Evolutionary conservation across 2,329 filamentous ascomycete species (phyloP).

Genomic region (Pestalotiopsis sp.): DNA sequence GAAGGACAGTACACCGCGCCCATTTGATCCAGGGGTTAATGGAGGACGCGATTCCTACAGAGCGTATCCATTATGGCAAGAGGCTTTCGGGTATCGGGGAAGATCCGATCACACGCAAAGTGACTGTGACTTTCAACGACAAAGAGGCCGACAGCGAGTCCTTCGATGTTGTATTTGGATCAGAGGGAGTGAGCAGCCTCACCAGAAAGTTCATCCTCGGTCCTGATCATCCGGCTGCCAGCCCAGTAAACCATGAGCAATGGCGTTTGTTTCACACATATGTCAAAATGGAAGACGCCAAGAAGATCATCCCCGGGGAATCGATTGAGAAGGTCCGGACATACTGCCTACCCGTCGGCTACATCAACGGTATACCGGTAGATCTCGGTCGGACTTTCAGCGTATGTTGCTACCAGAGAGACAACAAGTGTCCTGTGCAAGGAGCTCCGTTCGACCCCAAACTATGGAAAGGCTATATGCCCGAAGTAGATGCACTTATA

Average conservation of each 20-base stretch:
- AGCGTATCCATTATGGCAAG: slow-evolving; percentile 11
- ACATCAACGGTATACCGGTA: slow-evolving; percentile 20
- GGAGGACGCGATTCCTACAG: slow-evolving; percentile 13
- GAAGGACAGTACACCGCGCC: slow-evolving; percentile 19
- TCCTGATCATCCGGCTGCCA: slow-evolving; percentile 9
- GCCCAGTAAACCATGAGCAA: slow-evolving; percentile 14
- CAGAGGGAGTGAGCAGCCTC: slow-evolving; percentile 15
- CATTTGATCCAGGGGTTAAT: slow-evolving; percentile 20
- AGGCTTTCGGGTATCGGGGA: background rate
- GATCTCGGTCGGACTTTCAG: slow-evolving; percentile 19
- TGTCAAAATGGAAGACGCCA: slow-evolving; percentile 16
- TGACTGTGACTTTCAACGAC: slow-evolving; percentile 10
- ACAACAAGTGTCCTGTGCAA: slow-evolving; percentile 14
- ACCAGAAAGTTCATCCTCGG: slow-evolving; percentile 13
- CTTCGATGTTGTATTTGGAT: slow-evolving; percentile 16
- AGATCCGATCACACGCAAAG: background rate
- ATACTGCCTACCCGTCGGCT: slow-evolving; percentile 19
- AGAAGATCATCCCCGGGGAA: slow-evolving; percentile 14
- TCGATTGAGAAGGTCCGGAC: slow-evolving; percentile 19
- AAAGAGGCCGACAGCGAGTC: background rate
- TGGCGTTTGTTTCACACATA: slow-evolving; percentile 15
- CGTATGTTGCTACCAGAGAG: slow-evolving; percentile 17
- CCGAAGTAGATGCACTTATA: slow-evolving; percentile 14
- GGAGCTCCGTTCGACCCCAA: background rate
- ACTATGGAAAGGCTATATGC: slow-evolving; percentile 15